Percentiles rank a stretch among this genome's conserved stretches.
Evolutionary conservation across 805 yeast species (phyloP).

Genomic region (Kuraishia molischiana): DNA sequence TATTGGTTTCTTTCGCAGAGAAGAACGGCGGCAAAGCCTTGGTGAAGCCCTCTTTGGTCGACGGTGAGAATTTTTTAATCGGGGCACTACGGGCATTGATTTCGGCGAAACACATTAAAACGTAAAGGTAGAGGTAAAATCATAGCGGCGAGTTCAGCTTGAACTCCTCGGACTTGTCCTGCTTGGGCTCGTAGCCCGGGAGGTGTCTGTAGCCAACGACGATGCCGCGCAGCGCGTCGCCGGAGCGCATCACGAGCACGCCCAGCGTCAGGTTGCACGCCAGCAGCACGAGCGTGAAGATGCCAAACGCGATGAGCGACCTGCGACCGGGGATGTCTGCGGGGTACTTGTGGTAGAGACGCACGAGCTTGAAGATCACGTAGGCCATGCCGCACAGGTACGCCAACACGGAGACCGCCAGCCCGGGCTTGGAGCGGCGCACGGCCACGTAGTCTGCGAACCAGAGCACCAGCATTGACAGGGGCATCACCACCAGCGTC

Average conservation of each 20-base stretch:
- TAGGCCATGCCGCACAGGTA: constrained; percentile 28
- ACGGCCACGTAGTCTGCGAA: constrained; percentile 28
- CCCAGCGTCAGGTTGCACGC: constrained; percentile 15
- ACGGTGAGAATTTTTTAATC: too few species aligned
- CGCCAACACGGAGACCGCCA: constrained; percentile 13
- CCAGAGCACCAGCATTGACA: constrained; percentile 23
- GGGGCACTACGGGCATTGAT: too few species aligned
- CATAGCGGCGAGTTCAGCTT: too few species aligned
- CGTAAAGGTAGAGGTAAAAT: too few species aligned
- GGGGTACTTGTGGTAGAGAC: constrained; percentile 22
- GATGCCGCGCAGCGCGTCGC: background rate
- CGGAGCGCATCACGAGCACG: constrained; percentile 3
- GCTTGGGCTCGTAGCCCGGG: background rate
- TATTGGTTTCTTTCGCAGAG: too few species aligned
- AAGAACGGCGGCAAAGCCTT: too few species aligned
- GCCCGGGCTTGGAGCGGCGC: constrained; percentile 17
- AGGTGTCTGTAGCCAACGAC: background rate
- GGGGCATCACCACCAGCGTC: constrained; percentile 27
- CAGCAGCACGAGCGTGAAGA: constrained; percentile 23
- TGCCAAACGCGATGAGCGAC: constrained; percentile 30
- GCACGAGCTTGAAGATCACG: constrained; percentile 27
- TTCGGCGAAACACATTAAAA: too few species aligned
- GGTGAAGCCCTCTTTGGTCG: too few species aligned
- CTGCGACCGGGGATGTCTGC: constrained; percentile 29
- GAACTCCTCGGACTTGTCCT: background rate